These are phyloP conservation scores for Leptographium galeiforme DNA, from an alignment of 2,329 filamentous ascomycete genomes.

Conservation along the genomic window DNA sequence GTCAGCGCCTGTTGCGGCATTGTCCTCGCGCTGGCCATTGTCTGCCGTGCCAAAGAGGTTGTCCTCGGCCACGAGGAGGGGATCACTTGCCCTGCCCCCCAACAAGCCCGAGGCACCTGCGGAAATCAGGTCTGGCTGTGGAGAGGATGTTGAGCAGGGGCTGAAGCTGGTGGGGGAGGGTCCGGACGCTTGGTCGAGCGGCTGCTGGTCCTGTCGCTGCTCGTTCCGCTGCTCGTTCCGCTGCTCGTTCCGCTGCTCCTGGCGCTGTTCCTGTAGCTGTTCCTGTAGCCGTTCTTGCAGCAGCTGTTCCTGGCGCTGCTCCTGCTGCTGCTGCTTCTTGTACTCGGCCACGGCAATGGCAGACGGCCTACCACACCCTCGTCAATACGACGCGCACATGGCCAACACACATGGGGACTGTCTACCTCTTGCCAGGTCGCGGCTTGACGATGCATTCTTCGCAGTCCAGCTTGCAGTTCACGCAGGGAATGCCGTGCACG, in stretches of 20 bases:
- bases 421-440: slow-evolving; percentile 3
- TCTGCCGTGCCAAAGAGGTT: background rate
- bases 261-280: no score
- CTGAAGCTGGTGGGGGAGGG: background rate
- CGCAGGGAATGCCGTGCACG: slow-evolving; percentile 5
- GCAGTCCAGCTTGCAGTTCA: slow-evolving; percentile 6
- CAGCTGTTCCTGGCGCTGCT: background rate
- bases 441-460: slow-evolving; percentile 6
- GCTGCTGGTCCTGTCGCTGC: background rate
- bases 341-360: background rate
- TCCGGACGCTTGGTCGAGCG: background rate
- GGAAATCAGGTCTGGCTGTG: background rate
- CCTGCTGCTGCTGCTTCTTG: background rate
- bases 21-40: background rate
- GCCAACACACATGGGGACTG: background rate
- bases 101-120: background rate
- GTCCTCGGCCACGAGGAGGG: background rate
- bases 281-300: no score
- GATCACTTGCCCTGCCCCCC: background rate
- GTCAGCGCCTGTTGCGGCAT: background rate
- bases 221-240: no score
- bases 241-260: no score
- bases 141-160: background rate
- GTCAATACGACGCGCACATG: background rate
- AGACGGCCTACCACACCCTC: background rate